phyloP scores from a whole-genome alignment of 306 rosid species.

The Quercus engelmannii region DNA sequence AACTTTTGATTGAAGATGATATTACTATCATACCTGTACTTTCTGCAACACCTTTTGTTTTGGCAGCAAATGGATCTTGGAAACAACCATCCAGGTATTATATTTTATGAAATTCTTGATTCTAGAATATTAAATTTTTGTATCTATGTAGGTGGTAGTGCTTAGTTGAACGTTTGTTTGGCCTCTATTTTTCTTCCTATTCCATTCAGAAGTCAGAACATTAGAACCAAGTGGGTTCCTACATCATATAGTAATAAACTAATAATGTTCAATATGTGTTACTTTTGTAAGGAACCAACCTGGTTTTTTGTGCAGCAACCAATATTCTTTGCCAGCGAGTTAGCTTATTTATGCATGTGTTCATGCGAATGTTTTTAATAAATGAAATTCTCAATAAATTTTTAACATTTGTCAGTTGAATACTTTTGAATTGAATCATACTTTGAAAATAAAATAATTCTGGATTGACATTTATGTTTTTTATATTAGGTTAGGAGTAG shows the following conservation, averaged over 20 bases:
- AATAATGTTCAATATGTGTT: not conserved
- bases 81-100: constrained; percentile 77
- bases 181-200: not conserved
- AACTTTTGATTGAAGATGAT: constrained; percentile 69
- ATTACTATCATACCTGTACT: constrained; percentile 55
- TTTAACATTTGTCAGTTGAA: not conserved
- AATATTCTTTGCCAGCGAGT: not conserved
- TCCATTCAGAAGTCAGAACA: not conserved
- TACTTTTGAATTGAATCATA: not conserved
- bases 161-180: not conserved
- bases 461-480: not conserved
- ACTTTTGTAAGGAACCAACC: not conserved
- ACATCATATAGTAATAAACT: not conserved
- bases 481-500: not conserved
- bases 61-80: constrained; percentile 95
- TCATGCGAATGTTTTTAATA: not conserved
- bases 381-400: not conserved
- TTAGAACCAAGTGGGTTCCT: not conserved
- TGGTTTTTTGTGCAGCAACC: not conserved
- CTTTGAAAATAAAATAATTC: not conserved
- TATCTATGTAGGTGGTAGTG: not conserved
- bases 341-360: not conserved
- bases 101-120: not conserved
- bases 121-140: not conserved
- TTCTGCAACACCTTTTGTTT: constrained; percentile 65